phyloP scores from a whole-genome alignment of 345 rosid species.

The Adansonia digitata region DNA sequence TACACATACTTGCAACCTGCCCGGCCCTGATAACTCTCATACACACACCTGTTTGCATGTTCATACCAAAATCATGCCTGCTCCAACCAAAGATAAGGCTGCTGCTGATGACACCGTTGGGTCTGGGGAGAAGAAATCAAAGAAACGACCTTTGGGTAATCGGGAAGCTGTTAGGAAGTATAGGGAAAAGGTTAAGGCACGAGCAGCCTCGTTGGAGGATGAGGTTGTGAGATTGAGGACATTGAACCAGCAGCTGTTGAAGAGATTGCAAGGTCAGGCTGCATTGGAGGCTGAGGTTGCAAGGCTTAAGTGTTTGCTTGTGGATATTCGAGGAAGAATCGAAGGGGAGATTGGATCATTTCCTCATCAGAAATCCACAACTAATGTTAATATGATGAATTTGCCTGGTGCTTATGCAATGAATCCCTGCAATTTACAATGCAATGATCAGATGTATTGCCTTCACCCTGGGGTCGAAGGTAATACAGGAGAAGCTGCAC shows the following conservation, averaged over 20 bases:
- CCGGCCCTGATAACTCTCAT: background rate
- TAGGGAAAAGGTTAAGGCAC: background rate
- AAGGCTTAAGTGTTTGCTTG: background rate
- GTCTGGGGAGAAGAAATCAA: background rate
- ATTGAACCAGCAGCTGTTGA: background rate
- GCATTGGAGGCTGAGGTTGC: background rate
- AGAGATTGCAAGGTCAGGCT: background rate
- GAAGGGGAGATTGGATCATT: background rate
- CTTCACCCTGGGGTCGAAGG: background rate
- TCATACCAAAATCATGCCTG: background rate
- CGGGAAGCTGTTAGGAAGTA: background rate
- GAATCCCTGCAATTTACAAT: background rate
- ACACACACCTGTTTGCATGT: background rate
- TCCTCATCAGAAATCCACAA: background rate
- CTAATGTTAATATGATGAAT: background rate
- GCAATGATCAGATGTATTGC: background rate
- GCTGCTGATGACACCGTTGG: background rate
- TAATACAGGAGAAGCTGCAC: background rate
- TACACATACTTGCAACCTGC: background rate
- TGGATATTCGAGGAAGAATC: background rate
- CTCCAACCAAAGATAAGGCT: background rate
- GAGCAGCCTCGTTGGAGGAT: background rate
- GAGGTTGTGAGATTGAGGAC: background rate
- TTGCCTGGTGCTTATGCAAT: background rate
- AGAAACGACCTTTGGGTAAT: background rate